phyloP scores from a whole-genome alignment of 2,329 filamentous ascomycete genomes.

The Fusarium pseudonygamai region DNA sequence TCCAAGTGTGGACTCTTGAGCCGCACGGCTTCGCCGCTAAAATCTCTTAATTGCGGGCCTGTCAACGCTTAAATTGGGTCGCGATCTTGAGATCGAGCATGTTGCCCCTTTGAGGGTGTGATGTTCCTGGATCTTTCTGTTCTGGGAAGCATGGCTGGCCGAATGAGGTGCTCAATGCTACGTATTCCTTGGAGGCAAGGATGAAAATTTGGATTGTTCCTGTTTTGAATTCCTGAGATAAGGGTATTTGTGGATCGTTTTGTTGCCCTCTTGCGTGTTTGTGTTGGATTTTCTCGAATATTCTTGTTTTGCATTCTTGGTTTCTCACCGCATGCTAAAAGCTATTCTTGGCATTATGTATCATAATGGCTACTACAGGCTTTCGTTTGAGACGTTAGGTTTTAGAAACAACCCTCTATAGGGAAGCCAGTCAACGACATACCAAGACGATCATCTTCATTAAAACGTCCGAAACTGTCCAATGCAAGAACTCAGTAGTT shows the following conservation, averaged over 20 bases:
- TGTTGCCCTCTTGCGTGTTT: not conserved
- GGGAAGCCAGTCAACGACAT: too few relatives aligned
- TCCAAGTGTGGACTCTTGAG: slow-evolving; percentile 1
- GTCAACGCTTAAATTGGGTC: not conserved
- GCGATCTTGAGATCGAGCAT: not conserved
- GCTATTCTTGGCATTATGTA: not conserved
- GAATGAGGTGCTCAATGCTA: not conserved
- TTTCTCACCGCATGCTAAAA: not conserved
- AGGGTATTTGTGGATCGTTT: not conserved
- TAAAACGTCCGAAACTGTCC: fast-evolving
- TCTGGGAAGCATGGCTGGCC: not conserved
- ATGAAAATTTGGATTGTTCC: not conserved
- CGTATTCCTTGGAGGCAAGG: not conserved
- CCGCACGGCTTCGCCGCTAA: not conserved
- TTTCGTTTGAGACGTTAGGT: too few relatives aligned
- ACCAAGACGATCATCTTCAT: too few relatives aligned
- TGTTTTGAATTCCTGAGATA: not conserved
- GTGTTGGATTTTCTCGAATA: not conserved
- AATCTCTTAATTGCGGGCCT: slow-evolving; percentile 6
- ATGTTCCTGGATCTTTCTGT: not conserved
- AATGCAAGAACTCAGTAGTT: too few relatives aligned
- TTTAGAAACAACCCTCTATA: too few relatives aligned
- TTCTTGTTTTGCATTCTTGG: not conserved
- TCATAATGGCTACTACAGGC: too few relatives aligned
- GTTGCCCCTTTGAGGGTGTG: not conserved